Base-by-base conservation (phyloP, 352 stramenopile genomes). In the Phytophthora hibernalis region DNA sequence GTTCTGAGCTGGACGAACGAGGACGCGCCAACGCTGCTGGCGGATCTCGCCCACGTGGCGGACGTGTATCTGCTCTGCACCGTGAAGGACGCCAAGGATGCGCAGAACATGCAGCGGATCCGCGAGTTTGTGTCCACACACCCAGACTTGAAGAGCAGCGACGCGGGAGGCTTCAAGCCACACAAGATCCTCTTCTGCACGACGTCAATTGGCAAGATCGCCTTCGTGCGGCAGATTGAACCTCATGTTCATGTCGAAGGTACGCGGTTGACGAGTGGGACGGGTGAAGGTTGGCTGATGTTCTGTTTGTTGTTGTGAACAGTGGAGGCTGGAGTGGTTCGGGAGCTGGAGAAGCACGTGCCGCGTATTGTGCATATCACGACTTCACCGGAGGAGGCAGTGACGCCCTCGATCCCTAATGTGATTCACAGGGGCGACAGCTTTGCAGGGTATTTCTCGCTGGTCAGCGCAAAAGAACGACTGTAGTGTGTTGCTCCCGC, bases 161-260 rank as follows among this genome's bases (percentile, higher is more conserved):
- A 67, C n/a, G 40, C 45, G 30, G 61, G 57, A n/a, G 66, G 70
- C 4, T 40, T 96, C 24, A 75, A 83, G 55, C 31, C 72, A 11
- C 86, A 96, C 76, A 88, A 86, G 49, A 70, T 96, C n/a, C 76
- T 96, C 47, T 96, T 93, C 48, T 94, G 86, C 74, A 87, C 87
- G 33, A 92, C 86, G 11, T 61, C 58, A 22, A 72, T 92, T 51
- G 88, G 88, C 57, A 91, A 93, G 31, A 82, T 94, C 58, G 88
- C 88, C 16, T 92, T 96, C 48, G 86, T 96, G 61, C 86, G 88
- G n/a, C 88, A 96, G 72, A 79, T 96, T 55, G 88, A 96, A 69
- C 88, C 88, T 43, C 83, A 92, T 28, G 63, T 95, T 42, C 86
- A 92, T 54, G 70, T 95, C 8, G 88, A 96, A 88, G 84, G 88